Evolutionary conservation across 257 asterid species (phyloP).

Genomic region (Fraxinus americana): DNA sequence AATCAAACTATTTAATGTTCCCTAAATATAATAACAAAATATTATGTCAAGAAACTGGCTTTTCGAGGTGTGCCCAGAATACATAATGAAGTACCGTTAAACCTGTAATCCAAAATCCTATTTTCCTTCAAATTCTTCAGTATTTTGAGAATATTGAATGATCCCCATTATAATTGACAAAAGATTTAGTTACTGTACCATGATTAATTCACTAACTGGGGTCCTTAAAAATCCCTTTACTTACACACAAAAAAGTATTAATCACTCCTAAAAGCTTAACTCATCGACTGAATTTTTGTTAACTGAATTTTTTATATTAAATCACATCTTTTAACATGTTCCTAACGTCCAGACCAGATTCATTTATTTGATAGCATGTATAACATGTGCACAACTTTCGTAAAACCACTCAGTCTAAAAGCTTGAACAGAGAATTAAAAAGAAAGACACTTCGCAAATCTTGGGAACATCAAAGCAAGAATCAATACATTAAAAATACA

Average conservation of each 20-base stretch:
- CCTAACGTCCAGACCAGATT: not conserved
- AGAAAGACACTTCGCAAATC: not conserved
- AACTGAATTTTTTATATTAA: too few species aligned
- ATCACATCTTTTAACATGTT: too few species aligned
- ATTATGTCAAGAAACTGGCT: not conserved
- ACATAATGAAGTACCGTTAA: too few species aligned
- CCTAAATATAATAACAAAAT: not conserved
- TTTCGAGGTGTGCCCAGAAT: not conserved
- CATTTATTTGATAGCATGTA: not conserved
- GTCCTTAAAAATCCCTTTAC: slow-evolving; percentile 14
- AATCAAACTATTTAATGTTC: not conserved
- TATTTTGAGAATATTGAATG: too few species aligned
- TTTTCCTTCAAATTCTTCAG: too few species aligned
- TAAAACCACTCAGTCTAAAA: too few species aligned
- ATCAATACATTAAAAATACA: not conserved
- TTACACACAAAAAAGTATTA: not conserved
- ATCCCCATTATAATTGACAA: not conserved
- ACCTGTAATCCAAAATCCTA: too few species aligned
- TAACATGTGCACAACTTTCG: not conserved
- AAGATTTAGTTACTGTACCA: not conserved
- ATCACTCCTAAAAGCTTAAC: not conserved
- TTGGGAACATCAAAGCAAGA: not conserved
- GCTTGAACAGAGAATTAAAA: not conserved
- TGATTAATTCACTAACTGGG: not conserved
- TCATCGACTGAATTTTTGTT: too few species aligned